A percentile compares a stretch with the other conserved stretches of the same genome.
Conservation (phyloP, 2,329 filamentous ascomycete species). For the Camptophora hylomeconis region DNA sequence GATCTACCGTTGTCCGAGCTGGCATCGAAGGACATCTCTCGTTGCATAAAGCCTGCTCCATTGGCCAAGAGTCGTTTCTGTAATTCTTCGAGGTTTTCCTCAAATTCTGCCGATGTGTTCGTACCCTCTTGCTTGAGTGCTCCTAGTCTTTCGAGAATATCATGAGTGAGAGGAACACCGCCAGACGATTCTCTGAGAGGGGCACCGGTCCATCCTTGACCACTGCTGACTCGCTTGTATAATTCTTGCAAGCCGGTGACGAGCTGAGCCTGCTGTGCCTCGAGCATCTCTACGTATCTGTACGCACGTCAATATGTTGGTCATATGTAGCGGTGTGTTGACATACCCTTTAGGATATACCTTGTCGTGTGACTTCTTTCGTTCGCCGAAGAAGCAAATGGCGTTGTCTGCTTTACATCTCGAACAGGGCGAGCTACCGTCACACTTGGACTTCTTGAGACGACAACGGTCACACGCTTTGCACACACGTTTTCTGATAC, state of each 20-base stretch:
- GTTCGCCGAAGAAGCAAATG: slow-evolving; percentile 52
- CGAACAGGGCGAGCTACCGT: slow-evolving; percentile 48
- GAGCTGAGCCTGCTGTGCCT: slow-evolving; percentile 51
- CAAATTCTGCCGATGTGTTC: slow-evolving; percentile 37
- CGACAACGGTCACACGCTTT: slow-evolving; percentile 55
- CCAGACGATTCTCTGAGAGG: slow-evolving; percentile 37
- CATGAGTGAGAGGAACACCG: slow-evolving; percentile 49
- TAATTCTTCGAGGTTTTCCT: slow-evolving; percentile 43
- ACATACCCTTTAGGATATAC: slow-evolving; percentile 55
- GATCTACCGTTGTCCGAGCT: slow-evolving; percentile 44
- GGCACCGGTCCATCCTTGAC: slow-evolving; percentile 43
- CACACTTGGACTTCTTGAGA: slow-evolving; percentile 56
- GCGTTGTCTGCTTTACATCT: slow-evolving; percentile 51
- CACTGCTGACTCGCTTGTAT: slow-evolving; percentile 39
- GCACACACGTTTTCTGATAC: slow-evolving; percentile 46
- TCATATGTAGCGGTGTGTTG: background rate
- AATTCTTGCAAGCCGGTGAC: slow-evolving; percentile 49
- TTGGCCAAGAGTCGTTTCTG: slow-evolving; percentile 42
- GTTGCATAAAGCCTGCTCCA: slow-evolving; percentile 38
- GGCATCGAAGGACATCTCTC: slow-evolving; percentile 43
- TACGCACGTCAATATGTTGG: slow-evolving; percentile 2
- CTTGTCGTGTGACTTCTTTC: slow-evolving; percentile 54
- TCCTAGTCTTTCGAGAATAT: slow-evolving; percentile 47
- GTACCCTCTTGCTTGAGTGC: slow-evolving; percentile 42
- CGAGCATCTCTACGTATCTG: slow-evolving; percentile 54